phyloP scores from a whole-genome alignment of 2,329 filamentous ascomycete genomes.

The Fragosphaeria purpurea region DNA sequence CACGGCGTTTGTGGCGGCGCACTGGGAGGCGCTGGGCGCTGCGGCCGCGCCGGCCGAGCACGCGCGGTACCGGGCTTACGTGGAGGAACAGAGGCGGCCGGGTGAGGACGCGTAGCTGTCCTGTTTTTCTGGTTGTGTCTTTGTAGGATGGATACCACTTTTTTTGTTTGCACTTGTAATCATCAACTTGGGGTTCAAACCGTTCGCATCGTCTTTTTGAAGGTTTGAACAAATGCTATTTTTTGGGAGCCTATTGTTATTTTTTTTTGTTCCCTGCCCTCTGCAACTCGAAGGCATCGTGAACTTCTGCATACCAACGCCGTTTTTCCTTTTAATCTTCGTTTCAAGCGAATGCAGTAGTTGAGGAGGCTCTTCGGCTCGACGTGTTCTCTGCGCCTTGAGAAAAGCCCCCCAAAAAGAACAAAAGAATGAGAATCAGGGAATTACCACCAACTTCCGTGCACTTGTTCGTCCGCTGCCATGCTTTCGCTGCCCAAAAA shows the following conservation, averaged over 20 bases:
- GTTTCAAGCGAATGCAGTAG: no score
- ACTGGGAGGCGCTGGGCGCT: slow-evolving; percentile 26
- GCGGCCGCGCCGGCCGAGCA: background rate
- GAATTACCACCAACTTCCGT: slow-evolving; percentile 1
- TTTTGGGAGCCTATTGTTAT: background rate
- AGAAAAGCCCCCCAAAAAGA: no score
- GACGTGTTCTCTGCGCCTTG: no score
- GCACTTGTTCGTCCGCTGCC: slow-evolving; percentile 14
- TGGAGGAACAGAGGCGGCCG: slow-evolving; percentile 2
- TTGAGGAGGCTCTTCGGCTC: no score
- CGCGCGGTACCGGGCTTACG: background rate
- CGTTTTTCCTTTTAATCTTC: no score
- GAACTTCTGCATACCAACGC: no score
- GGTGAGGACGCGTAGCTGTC: background rate
- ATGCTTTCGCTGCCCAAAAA: slow-evolving; percentile 26
- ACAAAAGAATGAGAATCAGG: no score
- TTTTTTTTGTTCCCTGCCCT: background rate
- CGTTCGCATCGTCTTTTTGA: background rate
- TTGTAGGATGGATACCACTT: no score
- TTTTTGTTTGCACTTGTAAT: no score
- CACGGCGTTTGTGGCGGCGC: slow-evolving; percentile 28
- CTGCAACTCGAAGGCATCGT: no score
- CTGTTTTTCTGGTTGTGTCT: no score
- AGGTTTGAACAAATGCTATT: background rate
- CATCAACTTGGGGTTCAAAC: no score